phyloP scores from a whole-genome alignment of 768 basidiomycete genomes.

The Hemileccinum impolitum region DNA sequence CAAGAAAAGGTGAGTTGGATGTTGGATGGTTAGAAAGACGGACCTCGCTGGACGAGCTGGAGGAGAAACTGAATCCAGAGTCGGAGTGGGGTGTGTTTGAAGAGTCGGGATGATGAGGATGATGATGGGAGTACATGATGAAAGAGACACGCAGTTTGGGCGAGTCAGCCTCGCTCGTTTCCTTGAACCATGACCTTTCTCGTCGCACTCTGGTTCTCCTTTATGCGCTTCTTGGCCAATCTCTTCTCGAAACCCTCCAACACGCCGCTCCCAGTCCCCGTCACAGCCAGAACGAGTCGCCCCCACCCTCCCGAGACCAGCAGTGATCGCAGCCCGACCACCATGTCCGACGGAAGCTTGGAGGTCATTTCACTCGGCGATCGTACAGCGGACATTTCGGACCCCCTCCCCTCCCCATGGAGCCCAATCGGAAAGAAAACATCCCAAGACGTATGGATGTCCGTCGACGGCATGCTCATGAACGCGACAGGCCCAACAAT shows the following conservation, averaged over 20 bases:
- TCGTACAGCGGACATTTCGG: neutral
- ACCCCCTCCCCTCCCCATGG: conserved; percentile 30
- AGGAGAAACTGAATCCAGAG: conserved; percentile 30
- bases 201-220: conserved; percentile 15
- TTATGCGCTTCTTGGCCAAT: conserved; percentile 1
- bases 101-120: too few species aligned
- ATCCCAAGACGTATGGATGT: conserved; percentile 21
- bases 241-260: neutral
- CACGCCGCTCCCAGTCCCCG: neutral
- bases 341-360: conserved; percentile 23
- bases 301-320: too few species aligned
- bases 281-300: too few species aligned
- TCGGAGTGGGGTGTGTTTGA: conserved; percentile 22
- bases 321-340: conserved; percentile 26
- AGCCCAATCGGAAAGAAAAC: conserved; percentile 18
- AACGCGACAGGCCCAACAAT: conserved; percentile 15
- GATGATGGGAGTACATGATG: too few species aligned
- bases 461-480: conserved; percentile 18
- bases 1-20: conserved; percentile 2
- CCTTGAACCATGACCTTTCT: conserved; percentile 5
- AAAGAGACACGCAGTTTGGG: too few species aligned
- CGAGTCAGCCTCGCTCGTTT: conserved; percentile 5
- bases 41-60: conserved; percentile 32
- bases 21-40: neutral
- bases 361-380: conserved; percentile 22